A percentile compares a stretch with the other conserved stretches of the same genome.
Conservation (phyloP, 345 rosid genomes). For the Microcos paniculata region DNA sequence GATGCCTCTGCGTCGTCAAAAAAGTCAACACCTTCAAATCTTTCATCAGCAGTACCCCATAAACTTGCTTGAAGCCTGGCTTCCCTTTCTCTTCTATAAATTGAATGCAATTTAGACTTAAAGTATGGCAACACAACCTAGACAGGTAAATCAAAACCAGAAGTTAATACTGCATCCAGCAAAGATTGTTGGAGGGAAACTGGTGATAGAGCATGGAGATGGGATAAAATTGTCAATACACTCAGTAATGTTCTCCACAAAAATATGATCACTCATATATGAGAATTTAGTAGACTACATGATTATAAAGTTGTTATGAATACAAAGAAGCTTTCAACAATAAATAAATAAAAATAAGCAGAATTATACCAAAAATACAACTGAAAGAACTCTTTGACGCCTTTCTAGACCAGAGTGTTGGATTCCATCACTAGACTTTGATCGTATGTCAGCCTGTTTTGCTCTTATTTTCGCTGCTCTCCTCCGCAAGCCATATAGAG, state of each 20-base stretch:
- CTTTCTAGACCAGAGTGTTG: constrained; percentile 72
- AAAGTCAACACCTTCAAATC: constrained; percentile 53
- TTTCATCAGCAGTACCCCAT: constrained; percentile 84
- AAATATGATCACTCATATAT: neutral
- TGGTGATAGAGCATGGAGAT: neutral
- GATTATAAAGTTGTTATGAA: neutral
- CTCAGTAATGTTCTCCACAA: neutral
- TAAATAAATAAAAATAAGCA: constrained; percentile 4
- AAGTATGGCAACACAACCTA: constrained; percentile 95
- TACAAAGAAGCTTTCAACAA: neutral
- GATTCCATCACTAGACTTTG: constrained; percentile 45
- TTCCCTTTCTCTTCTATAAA: constrained; percentile 94
- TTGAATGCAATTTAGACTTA: constrained; percentile 80
- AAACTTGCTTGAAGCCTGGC: constrained; percentile 90
- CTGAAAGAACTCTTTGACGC: constrained; percentile 84
- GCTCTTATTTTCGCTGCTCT: constrained; percentile 61
- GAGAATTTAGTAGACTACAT: neutral
- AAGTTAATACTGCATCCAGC: constrained; percentile 25
- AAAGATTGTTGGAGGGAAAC: neutral
- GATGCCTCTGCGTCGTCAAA: constrained; percentile 46
- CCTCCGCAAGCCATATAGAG: constrained; percentile 95
- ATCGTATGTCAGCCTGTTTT: constrained; percentile 42
- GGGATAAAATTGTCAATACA: neutral
- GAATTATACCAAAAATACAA: constrained; percentile 79
- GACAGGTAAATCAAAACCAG: constrained; percentile 17